Percentiles rank a stretch among this genome's conserved stretches.
Conservation (phyloP, 495 filamentous ascomycete genomes). For the Thermothielavioides terrestris region DNA sequence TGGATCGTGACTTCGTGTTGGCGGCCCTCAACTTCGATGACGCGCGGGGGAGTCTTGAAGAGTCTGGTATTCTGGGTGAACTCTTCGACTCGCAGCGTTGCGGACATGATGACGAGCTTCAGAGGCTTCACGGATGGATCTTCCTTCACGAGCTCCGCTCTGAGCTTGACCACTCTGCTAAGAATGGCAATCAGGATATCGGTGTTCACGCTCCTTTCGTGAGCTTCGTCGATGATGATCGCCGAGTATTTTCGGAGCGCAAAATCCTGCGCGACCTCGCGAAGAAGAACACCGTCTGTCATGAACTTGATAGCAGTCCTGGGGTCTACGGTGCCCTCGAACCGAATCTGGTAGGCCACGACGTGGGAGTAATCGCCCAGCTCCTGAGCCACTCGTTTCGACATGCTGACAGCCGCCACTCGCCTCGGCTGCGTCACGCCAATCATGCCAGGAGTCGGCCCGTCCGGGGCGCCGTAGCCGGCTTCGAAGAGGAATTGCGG, state of each 20-base stretch:
- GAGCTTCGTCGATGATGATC: constrained; percentile 93
- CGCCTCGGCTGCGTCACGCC: constrained; percentile 90
- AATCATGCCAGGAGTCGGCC: constrained; percentile 82
- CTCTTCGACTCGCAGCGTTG: constrained; percentile 82
- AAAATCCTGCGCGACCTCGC: constrained; percentile 88
- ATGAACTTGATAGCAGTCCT: constrained; percentile 97
- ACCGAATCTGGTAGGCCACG: constrained; percentile 92
- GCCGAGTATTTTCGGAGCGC: constrained; percentile 85
- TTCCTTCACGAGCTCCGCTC: constrained; percentile 36
- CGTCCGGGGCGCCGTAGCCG: constrained; percentile 71
- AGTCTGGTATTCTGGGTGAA: constrained; percentile 76
- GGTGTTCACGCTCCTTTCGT: constrained; percentile 95
- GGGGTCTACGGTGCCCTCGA: constrained; percentile 72
- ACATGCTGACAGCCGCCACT: constrained; percentile 92
- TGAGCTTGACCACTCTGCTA: constrained; percentile 77
- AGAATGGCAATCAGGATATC: constrained; percentile 96
- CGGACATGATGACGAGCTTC: constrained; percentile 98
- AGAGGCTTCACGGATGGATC: constrained; percentile 57
- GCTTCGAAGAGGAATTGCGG: constrained; percentile 94
- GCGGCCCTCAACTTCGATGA: constrained; percentile 87
- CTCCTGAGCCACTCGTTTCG: constrained; percentile 81
- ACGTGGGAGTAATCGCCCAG: constrained; percentile 57
- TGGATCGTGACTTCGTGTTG: constrained; percentile 87
- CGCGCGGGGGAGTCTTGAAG: constrained; percentile 71
- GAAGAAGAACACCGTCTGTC: constrained; percentile 93